Base-by-base conservation (phyloP, 192 early-diverging fungal species). In the Hyaloraphidium curvatum region DNA sequence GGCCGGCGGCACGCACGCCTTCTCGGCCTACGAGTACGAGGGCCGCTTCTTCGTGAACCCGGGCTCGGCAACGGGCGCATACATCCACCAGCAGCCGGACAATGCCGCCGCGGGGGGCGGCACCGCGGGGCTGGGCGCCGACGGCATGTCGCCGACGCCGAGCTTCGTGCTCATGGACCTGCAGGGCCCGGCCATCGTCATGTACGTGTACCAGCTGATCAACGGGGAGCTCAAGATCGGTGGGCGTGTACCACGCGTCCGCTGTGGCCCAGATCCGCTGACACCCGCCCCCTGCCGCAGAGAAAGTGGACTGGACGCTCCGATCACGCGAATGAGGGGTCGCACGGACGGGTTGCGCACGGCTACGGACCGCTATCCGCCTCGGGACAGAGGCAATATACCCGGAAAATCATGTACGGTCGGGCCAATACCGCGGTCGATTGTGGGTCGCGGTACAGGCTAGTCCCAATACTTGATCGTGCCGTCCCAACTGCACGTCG, bases 121-220 rank as follows among this genome's bases (percentile, higher is more conserved):
- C 40, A 50, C 28, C 16, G 50, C 28, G 17, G 50, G 17, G 50
- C 9, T 25, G 53, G 4, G 57, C 37, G 56, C 22, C 5, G 58
- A 28, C 31, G 52, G 48, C 61, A 76, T 70, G 39, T 78, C 83
- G 1, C 63, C 76, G 39, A 72, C 78, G 22, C 90, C 93, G 40
- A 89, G 87, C 37, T 97, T 97, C 73, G 90, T 94, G 29, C 60
- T 97, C 57, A 87, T 97, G 85, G 91, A 97, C 67, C 62, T 96
- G 54, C 82, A 87, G 57, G 77, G 76, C 3, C 57, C 66, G 1
- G 67, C 64, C 0, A 76, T 94, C 1, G 76, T 85, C 2, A 73
- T 84, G 63, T 97, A 97, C 60, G 86, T 96, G 26, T 97, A 97
- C 63, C 84, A 89, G 69, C 64, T 96, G 56, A 77, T 91, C 21